Evolutionary conservation across 805 yeast genomes (phyloP).

Genomic region (Candida maesae): DNA sequence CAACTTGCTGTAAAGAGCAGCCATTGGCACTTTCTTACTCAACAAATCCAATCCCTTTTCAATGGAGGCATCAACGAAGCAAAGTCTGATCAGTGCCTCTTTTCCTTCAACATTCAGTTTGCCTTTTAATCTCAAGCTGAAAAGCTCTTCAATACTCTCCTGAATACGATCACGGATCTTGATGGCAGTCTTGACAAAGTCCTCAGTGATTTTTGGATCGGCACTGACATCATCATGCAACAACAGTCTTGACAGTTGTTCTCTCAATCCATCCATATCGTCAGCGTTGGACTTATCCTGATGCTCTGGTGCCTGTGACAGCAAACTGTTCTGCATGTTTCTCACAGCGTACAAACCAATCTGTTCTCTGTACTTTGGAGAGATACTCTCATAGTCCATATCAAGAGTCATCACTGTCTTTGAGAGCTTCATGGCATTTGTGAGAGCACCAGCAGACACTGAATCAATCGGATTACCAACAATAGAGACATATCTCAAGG

Average conservation of each 20-base stretch:
- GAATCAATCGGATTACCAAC: slow-evolving; percentile 62
- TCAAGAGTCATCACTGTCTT: slow-evolving; percentile 62
- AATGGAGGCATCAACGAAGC: slow-evolving; percentile 68
- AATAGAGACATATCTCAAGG: slow-evolving; percentile 62
- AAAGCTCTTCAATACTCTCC: slow-evolving; percentile 52
- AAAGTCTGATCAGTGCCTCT: slow-evolving; percentile 68
- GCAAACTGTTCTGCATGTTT: slow-evolving; percentile 60
- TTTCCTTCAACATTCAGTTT: slow-evolving; percentile 67
- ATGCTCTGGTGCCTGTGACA: slow-evolving; percentile 12
- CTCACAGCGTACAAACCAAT: slow-evolving; percentile 76
- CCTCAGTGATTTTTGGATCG: slow-evolving; percentile 28
- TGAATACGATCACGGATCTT: slow-evolving; percentile 38
- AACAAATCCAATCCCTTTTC: slow-evolving; percentile 45
- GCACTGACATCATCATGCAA: slow-evolving; percentile 29
- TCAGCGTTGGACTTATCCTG: slow-evolving; percentile 3
- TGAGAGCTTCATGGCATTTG: slow-evolving; percentile 63
- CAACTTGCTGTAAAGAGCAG: slow-evolving; percentile 7
- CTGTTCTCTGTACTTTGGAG: slow-evolving; percentile 55
- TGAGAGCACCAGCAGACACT: slow-evolving; percentile 59
- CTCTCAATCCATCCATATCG: slow-evolving; percentile 60
- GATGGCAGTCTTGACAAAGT: slow-evolving; percentile 35
- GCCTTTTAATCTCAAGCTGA: slow-evolving; percentile 51
- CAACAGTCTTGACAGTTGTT: slow-evolving; percentile 37
- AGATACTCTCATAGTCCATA: slow-evolving; percentile 54
- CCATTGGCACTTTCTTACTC: slow-evolving; percentile 25